phyloP scores from a whole-genome alignment of 768 basidiomycete species.

The Rhizopogon vesiculosus region DNA sequence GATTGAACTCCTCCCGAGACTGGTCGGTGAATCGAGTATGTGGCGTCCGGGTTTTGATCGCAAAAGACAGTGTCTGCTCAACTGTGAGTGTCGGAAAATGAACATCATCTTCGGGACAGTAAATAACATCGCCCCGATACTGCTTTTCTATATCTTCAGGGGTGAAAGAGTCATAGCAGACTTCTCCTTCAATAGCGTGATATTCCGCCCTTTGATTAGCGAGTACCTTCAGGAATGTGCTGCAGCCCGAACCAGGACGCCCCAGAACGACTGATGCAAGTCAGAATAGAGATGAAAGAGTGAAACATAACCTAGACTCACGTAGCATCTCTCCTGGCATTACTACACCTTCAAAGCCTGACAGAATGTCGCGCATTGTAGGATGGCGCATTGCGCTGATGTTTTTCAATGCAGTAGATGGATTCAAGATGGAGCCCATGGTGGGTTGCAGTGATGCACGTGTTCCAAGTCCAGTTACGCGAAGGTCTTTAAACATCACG shows the following conservation, averaged over 20 bases:
- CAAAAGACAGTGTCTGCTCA: conserved; percentile 67
- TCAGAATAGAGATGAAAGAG: not conserved
- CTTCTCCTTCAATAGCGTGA: conserved; percentile 60
- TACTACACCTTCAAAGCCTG: conserved; percentile 51
- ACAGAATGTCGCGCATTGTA: conserved; percentile 50
- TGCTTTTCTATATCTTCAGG: conserved; percentile 57
- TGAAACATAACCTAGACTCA: conserved; percentile 29
- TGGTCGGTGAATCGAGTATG: not conserved
- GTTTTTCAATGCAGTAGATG: conserved; percentile 34
- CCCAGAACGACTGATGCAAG: conserved; percentile 67
- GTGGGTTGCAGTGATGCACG: conserved; percentile 53
- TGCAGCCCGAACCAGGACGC: conserved; percentile 81
- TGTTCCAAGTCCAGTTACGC: conserved; percentile 56
- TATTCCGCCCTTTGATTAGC: conserved; percentile 73
- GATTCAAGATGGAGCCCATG: conserved; percentile 60
- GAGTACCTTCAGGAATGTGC: conserved; percentile 76
- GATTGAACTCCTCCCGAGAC: not conserved
- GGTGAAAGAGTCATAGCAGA: conserved; percentile 73
- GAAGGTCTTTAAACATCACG: conserved; percentile 53
- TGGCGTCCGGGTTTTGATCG: conserved; percentile 39
- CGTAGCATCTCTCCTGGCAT: conserved; percentile 67
- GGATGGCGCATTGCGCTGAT: conserved; percentile 53
- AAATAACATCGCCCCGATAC: conserved; percentile 77
- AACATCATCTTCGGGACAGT: conserved; percentile 81
- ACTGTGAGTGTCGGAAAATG: conserved; percentile 86